Evolutionary conservation across 257 asterid species (phyloP), one percentile per base, ranked within the genome.

Genomic region (Solanum gandarillasii): DNA sequence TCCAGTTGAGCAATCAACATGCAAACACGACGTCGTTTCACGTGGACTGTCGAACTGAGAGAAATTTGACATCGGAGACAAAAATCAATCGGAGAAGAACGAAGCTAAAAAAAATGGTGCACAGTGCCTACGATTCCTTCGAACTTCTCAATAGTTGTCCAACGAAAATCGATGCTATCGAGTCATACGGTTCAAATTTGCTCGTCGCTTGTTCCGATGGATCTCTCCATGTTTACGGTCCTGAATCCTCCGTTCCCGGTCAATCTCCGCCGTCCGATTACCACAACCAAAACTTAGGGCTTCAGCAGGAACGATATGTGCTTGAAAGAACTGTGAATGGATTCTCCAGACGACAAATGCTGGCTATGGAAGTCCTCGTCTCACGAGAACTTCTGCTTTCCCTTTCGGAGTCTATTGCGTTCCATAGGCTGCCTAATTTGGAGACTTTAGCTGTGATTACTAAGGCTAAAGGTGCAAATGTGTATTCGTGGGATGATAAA

Each of bases 391-490:
- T 97, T 23, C 91, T 97, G 81, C 93, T 97, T 43, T 94, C 98
- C 36, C 93, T 97, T 43, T 96, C 99, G 21, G 99, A 97, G 87
- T 95, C 99, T 38, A 97, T 97, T 48, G 93, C 98, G 55, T 94
- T 97, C 84, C 99, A 97, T 74, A 87, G 93, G 89, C 89, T 96
- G 60, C 98, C 99, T 5, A 94, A 88, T 92, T 90, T 97, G 89
- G 99, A 97, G 91, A 96, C 98, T 1, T 74, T 92, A 87, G 99
- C 99, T 2, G 99, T 97, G 72, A 95, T 97, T 88, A 95, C 98
- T 2, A 97, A 97, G 75, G 99, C 99, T 23, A 97, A 97, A 90
- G 99, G 99, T 29, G 99, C 99, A 4, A 94, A 96, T 86, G 99
- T 93, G 18, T 97, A 91, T 86, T 93, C 97, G 23, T 97, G 99